Conservation (phyloP, 1,139 yeast genomes). For the Pneumocystis jirovecii region DNA sequence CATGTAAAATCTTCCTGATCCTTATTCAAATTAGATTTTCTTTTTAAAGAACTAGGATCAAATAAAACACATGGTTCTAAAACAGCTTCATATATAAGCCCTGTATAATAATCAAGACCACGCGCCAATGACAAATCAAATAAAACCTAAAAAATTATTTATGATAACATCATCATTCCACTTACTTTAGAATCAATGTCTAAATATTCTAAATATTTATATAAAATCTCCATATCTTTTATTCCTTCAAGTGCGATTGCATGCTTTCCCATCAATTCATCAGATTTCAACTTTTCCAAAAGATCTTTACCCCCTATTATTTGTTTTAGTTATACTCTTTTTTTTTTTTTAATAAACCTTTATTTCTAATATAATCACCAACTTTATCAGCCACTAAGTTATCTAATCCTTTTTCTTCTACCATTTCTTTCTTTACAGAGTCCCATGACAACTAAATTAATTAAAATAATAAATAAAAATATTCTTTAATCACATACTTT, state of each 20-base stretch:
- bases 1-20: constrained; percentile 63
- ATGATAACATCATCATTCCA: constrained; percentile 13
- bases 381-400: constrained; percentile 86
- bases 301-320: constrained; percentile 45
- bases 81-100: constrained; percentile 89
- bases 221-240: constrained; percentile 58
- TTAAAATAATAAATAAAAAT: not conserved
- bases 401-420: constrained; percentile 73
- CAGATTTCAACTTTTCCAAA: constrained; percentile 39
- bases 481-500: constrained; percentile 26
- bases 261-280: constrained; percentile 44
- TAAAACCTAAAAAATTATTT: constrained; percentile 34
- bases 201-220: constrained; percentile 69
- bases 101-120: constrained; percentile 95
- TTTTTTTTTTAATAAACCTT: constrained; percentile 25
- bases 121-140: constrained; percentile 91
- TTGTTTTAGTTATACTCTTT: not conserved
- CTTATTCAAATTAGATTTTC: constrained; percentile 26
- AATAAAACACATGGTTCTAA: constrained; percentile 81
- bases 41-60: constrained; percentile 27
- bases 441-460: constrained; percentile 57
- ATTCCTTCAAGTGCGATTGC: constrained; percentile 68
- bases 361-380: constrained; percentile 77
- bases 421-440: constrained; percentile 81
- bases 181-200: constrained; percentile 30